Evolutionary conservation across 768 basidiomycete genomes (phyloP).

Genomic region (Tylopilus sp.): DNA sequence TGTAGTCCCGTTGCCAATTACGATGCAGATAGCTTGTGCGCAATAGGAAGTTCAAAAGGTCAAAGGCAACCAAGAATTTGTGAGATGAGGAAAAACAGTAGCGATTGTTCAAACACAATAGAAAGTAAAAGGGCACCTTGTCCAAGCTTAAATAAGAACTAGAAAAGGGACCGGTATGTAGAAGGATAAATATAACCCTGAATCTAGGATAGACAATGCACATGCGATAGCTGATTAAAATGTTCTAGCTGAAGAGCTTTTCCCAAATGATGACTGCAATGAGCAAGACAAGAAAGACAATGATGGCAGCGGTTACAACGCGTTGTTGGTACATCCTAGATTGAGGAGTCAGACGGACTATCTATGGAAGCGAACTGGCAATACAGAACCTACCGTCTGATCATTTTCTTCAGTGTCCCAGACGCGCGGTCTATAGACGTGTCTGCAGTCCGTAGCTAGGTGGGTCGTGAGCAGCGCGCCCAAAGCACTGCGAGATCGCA

Average conservation of each 20-base stretch:
- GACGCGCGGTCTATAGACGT: slow-evolving; percentile 87
- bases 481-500: neutral
- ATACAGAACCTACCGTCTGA: slow-evolving; percentile 67
- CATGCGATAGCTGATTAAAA: slow-evolving; percentile 13
- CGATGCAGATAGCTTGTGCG: too few species aligned
- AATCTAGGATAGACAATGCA: slow-evolving; percentile 13
- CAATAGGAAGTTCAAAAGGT: too few species aligned
- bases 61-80: too few species aligned
- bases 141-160: neutral
- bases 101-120: too few species aligned
- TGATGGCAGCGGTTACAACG: slow-evolving; percentile 81
- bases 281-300: slow-evolving; percentile 78
- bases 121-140: too few species aligned
- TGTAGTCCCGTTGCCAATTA: too few species aligned
- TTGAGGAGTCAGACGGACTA: slow-evolving; percentile 19
- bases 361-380: slow-evolving; percentile 3
- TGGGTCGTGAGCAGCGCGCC: neutral
- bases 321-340: slow-evolving; percentile 96
- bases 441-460: slow-evolving; percentile 81
- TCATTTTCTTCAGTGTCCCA: slow-evolving; percentile 92
- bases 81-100: too few species aligned
- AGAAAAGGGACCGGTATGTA: slow-evolving; percentile 15
- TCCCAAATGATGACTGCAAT: slow-evolving; percentile 80
- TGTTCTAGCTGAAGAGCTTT: slow-evolving; percentile 53
- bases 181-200: slow-evolving; percentile 26